Evolutionary conservation across 1,139 yeast species (phyloP).

Genomic region (Candida tropicalis): DNA sequence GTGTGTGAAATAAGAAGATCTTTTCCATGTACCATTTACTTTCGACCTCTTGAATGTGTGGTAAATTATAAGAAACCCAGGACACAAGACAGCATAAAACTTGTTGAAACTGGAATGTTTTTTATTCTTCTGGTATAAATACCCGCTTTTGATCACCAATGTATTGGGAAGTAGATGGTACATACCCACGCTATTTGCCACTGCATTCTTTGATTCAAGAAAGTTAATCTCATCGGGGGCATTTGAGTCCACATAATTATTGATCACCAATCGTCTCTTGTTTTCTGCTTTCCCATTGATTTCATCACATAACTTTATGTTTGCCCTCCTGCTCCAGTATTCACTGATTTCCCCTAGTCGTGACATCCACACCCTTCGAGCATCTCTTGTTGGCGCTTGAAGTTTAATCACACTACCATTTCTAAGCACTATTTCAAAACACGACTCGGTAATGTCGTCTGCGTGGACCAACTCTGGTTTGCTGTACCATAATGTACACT

Average conservation of each 20-base stretch:
- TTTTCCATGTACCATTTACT: conserved; percentile 48
- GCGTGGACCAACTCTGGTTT: conserved; percentile 25
- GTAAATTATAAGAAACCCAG: conserved; percentile 64
- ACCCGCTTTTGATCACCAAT: conserved; percentile 45
- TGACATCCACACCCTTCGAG: conserved; percentile 69
- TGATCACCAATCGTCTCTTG: conserved; percentile 47
- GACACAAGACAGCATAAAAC: conserved; percentile 65
- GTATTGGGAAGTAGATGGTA: conserved; percentile 4
- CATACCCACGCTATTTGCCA: conserved; percentile 4
- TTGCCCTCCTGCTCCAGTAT: conserved; percentile 62
- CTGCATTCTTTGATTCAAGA: conserved; percentile 47
- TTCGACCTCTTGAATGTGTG: conserved; percentile 49
- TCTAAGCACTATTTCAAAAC: conserved; percentile 54
- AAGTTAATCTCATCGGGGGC: conserved; percentile 50
- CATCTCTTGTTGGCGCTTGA: conserved; percentile 53
- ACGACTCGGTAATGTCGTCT: conserved; percentile 39
- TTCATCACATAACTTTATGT: conserved; percentile 43
- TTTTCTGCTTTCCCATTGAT: conserved; percentile 49
- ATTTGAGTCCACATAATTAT: conserved; percentile 61
- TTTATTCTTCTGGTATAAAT: conserved; percentile 65
- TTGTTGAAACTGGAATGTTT: conserved; percentile 68
- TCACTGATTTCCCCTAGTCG: conserved; percentile 44
- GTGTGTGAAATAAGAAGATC: conserved; percentile 47
- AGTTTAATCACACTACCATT: conserved; percentile 53
- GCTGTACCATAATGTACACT: conserved; percentile 49